Evolutionary conservation across 169 alveolate genomes (phyloP).

Genomic region (Eimeria brunetti): DNA sequence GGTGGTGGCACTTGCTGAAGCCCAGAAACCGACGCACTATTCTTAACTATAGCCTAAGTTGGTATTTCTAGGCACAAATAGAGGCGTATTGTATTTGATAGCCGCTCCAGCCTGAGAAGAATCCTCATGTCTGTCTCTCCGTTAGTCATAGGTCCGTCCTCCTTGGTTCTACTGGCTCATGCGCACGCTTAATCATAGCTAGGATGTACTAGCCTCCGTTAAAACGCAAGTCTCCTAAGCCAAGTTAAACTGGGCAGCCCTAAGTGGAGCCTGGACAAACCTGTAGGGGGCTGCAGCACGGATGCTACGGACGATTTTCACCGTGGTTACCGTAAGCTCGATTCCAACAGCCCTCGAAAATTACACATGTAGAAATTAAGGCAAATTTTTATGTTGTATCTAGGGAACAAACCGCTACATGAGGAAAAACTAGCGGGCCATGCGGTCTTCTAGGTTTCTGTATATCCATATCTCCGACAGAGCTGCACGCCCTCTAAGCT

Average conservation of each 20-base stretch:
- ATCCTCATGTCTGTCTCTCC: neutral
- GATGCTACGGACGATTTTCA: neutral
- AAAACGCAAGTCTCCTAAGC: neutral
- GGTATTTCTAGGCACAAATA: neutral
- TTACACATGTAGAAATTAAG: neutral
- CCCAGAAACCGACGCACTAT: neutral
- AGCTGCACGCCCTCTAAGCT: neutral
- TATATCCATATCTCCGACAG: too few relatives aligned
- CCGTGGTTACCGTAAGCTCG: neutral
- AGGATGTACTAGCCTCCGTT: neutral
- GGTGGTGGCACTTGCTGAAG: neutral
- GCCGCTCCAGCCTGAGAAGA: neutral
- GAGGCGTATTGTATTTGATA: neutral
- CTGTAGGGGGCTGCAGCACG: neutral
- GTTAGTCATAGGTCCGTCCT: neutral
- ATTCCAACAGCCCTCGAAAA: neutral
- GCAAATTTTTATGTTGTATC: neutral
- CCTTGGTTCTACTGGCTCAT: too few relatives aligned
- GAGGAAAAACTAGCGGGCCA: neutral
- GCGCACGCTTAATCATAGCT: neutral
- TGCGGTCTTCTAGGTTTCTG: neutral
- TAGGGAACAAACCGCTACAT: neutral
- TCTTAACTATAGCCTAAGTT: neutral
- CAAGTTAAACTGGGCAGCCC: neutral
- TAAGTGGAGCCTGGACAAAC: neutral